Percentiles rank a stretch among this genome's conserved stretches.
Conservation (phyloP, 2,329 filamentous ascomycete species). For the Chrysosporium queenslandicum region DNA sequence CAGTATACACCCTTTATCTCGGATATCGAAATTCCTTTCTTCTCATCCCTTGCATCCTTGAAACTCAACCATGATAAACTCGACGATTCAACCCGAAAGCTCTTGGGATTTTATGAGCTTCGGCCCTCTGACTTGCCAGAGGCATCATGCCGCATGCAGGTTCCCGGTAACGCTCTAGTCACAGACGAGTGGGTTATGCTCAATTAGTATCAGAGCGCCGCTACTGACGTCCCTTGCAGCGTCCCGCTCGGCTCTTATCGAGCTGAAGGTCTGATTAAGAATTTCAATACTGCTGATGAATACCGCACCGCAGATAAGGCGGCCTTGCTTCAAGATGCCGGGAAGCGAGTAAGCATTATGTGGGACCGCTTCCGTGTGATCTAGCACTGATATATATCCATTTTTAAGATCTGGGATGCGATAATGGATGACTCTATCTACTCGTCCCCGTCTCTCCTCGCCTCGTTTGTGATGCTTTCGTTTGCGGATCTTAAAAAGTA, state of each 20-base stretch:
- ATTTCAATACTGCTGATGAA: slow-evolving; percentile 91
- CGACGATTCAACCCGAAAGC: slow-evolving; percentile 77
- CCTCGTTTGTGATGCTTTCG: slow-evolving; percentile 79
- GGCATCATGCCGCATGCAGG: slow-evolving; percentile 77
- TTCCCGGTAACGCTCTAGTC: slow-evolving; percentile 75
- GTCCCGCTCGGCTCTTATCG: slow-evolving; percentile 62
- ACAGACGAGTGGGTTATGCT: slow-evolving; percentile 58
- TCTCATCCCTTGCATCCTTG: slow-evolving; percentile 76
- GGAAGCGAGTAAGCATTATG: slow-evolving; percentile 54
- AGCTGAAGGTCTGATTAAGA: slow-evolving; percentile 88
- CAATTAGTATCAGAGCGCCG: background rate
- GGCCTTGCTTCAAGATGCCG: slow-evolving; percentile 66
- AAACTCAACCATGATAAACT: slow-evolving; percentile 98
- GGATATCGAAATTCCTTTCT: slow-evolving; percentile 92
- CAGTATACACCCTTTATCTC: slow-evolving; percentile 85
- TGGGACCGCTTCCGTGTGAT: background rate
- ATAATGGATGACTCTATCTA: slow-evolving; percentile 96
- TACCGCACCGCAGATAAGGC: slow-evolving; percentile 76
- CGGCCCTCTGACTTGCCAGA: slow-evolving; percentile 59
- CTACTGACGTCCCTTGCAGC: slow-evolving; percentile 33
- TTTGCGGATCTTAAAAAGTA: slow-evolving; percentile 97
- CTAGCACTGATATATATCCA: slow-evolving; percentile 6
- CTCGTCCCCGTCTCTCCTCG: slow-evolving; percentile 80
- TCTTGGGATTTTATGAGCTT: slow-evolving; percentile 83
- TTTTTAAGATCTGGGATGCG: slow-evolving; percentile 77